Conservation (phyloP, 2,329 filamentous ascomycete species). For the Fusarium chlamydosporum region DNA sequence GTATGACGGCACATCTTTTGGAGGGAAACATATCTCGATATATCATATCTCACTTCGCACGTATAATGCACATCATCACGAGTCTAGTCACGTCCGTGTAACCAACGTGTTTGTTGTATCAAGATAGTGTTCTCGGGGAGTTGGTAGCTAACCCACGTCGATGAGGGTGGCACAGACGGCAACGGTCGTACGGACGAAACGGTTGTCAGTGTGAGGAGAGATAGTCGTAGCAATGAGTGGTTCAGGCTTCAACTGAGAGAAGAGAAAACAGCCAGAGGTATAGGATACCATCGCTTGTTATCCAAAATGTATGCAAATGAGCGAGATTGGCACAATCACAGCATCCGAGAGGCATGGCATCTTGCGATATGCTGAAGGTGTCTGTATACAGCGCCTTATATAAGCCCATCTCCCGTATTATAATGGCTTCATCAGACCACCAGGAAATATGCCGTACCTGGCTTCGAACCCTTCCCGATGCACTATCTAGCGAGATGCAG, state of each 20-base stretch:
- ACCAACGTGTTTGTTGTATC: conserved; percentile 10
- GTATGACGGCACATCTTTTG: conserved; percentile 37
- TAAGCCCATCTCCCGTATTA: not conserved
- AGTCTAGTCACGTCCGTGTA: conserved; percentile 38
- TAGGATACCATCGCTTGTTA: not conserved
- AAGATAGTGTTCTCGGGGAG: conserved; percentile 16
- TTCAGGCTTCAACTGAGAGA: not conserved
- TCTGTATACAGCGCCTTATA: not conserved
- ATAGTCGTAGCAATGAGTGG: not conserved
- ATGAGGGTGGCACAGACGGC: conserved; percentile 18
- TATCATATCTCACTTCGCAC: conserved; percentile 34
- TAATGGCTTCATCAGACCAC: conserved; percentile 5
- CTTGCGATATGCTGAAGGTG: not conserved
- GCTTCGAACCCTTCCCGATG: too few species aligned
- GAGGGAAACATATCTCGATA: conserved; percentile 4
- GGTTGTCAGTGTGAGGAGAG: conserved; percentile 12
- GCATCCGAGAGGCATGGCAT: not conserved
- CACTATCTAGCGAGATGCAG: too few species aligned
- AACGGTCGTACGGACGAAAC: conserved; percentile 7
- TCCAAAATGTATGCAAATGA: not conserved
- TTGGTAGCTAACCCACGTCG: conserved; percentile 1
- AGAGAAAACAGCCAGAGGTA: conserved; percentile 25
- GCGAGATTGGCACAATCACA: not conserved
- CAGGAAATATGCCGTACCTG: too few species aligned
- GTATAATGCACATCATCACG: conserved; percentile 37